Evolutionary conservation across 139 green algal genomes (phyloP).

Genomic region (Micractinium conductrix): DNA sequence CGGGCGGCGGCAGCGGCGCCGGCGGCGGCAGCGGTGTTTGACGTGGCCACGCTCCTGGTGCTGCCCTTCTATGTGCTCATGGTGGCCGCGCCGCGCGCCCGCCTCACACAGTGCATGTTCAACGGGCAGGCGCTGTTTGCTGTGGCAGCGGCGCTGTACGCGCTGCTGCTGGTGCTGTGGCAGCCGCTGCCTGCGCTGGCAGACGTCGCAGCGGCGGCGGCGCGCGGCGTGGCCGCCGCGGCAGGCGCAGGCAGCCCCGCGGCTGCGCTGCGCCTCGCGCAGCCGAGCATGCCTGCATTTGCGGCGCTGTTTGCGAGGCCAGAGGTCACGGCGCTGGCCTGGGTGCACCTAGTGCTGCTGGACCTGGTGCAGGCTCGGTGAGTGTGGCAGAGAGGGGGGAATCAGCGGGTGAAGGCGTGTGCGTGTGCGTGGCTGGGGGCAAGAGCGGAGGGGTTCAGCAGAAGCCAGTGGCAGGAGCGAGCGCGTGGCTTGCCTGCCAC

Average conservation of each 20-base stretch:
- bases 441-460: neutral
- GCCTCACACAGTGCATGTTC: conserved; percentile 29
- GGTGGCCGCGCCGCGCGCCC: conserved; percentile 49
- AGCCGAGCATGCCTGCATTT: conserved; percentile 48
- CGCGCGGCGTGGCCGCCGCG: neutral
- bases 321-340: conserved; percentile 60
- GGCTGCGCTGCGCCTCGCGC: neutral
- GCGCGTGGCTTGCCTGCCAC: too few species aligned
- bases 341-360: conserved; percentile 85
- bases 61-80: conserved; percentile 75
- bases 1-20: neutral
- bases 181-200: conserved; percentile 24
- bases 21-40: conserved; percentile 56
- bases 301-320: conserved; percentile 49
- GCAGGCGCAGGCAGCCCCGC: neutral
- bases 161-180: conserved; percentile 18
- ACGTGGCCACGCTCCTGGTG: conserved; percentile 60
- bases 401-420: neutral
- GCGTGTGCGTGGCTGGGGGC: neutral
- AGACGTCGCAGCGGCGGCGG: neutral
- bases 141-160: conserved; percentile 39
- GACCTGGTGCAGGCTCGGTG: conserved; percentile 85
- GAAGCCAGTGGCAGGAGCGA: neutral
- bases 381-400: neutral
- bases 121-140: conserved; percentile 1